Evolutionary conservation across 2,329 filamentous ascomycete species (phyloP).

Genomic region (Cordyceps militaris): DNA sequence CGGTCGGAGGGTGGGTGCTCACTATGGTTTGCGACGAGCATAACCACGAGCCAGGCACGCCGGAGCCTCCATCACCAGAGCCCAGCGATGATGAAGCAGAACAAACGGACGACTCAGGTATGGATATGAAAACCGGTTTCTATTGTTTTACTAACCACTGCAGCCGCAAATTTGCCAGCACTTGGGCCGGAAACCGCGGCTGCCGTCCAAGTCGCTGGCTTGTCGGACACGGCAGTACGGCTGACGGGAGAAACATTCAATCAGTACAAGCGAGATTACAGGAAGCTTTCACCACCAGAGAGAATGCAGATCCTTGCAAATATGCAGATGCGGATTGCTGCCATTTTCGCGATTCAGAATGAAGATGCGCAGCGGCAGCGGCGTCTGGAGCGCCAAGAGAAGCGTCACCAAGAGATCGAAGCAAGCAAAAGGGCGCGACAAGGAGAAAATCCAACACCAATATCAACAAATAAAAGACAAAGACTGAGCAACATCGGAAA

Average conservation of each 20-base stretch:
- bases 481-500: neutral
- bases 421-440: constrained; percentile 21
- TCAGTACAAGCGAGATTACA: constrained; percentile 37
- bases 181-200: constrained; percentile 16
- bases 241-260: constrained; percentile 38
- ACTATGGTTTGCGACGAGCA: constrained; percentile 38
- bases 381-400: constrained; percentile 32
- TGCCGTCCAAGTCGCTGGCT: constrained; percentile 33
- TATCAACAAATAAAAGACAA: constrained; percentile 13
- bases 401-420: constrained; percentile 32
- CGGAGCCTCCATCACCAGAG: constrained; percentile 32
- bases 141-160: constrained; percentile 2
- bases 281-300: constrained; percentile 35
- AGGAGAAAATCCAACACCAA: constrained; percentile 5
- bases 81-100: constrained; percentile 28
- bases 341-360: constrained; percentile 39
- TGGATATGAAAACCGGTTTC: neutral
- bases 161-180: constrained; percentile 11
- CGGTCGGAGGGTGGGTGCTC: constrained; percentile 37
- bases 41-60: constrained; percentile 38
- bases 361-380: constrained; percentile 35
- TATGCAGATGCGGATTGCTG: constrained; percentile 35
- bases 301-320: constrained; percentile 32
- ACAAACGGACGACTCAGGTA: constrained; percentile 22
- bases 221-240: constrained; percentile 31